Evolutionary conservation across 768 basidiomycete species (phyloP).

Genomic region (Infundibulicybe gibba): DNA sequence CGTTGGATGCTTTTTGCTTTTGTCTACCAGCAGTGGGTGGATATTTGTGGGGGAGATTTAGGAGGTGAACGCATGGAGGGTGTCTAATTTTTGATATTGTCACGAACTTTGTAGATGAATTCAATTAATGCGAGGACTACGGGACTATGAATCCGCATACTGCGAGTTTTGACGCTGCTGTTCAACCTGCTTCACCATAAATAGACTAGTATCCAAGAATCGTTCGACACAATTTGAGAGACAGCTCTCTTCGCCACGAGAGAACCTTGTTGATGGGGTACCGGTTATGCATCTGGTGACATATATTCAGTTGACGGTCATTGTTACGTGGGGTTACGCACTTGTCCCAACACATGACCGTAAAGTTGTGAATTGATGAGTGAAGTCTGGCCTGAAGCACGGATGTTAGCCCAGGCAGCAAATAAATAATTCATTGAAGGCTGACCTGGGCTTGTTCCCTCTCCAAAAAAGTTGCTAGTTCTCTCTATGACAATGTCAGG

Average conservation of each 20-base stretch:
- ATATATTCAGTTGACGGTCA: constrained; percentile 2
- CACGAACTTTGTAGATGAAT: neutral
- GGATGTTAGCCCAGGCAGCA: constrained; percentile 3
- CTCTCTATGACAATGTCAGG: constrained; percentile 54
- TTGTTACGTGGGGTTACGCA: constrained; percentile 33
- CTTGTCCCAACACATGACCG: constrained; percentile 92
- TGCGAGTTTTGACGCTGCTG: constrained; percentile 30
- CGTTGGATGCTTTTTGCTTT: constrained; percentile 67
- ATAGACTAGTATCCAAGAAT: constrained; percentile 84
- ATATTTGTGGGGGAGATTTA: constrained; percentile 40
- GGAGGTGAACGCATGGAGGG: neutral
- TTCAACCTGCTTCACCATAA: constrained; percentile 70
- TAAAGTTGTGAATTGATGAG: constrained; percentile 70
- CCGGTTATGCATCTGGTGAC: constrained; percentile 72
- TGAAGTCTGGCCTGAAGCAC: constrained; percentile 47
- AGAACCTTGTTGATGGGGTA: constrained; percentile 74
- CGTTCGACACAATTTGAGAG: constrained; percentile 88
- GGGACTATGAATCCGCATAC: neutral
- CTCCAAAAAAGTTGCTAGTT: constrained; percentile 76
- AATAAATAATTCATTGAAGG: constrained; percentile 8
- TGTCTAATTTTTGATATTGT: neutral
- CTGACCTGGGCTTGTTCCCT: constrained; percentile 77
- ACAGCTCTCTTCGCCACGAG: constrained; percentile 76
- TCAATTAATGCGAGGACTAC: neutral
- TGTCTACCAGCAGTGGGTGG: constrained; percentile 54